Percentiles rank a stretch among this genome's conserved stretches.
Conservation (phyloP, 257 asterid species). For the Marsdenia floribunda region DNA sequence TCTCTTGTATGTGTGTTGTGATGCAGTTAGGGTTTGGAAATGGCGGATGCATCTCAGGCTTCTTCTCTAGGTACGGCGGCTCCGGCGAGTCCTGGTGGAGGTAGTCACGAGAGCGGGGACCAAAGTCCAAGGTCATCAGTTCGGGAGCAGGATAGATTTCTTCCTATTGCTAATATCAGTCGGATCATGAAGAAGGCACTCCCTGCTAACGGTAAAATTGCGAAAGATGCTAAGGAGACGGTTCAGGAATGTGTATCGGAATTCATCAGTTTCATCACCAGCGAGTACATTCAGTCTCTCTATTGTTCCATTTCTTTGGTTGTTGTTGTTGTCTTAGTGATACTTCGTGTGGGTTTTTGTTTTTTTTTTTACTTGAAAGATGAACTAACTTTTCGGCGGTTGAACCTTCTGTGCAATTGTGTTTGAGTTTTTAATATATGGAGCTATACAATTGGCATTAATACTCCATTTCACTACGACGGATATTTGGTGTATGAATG, state of each 20-base stretch:
- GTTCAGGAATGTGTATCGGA: constrained; percentile 87
- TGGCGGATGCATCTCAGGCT: constrained; percentile 56
- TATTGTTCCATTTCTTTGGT: neutral
- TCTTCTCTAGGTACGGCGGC: constrained; percentile 33
- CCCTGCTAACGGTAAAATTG: constrained; percentile 73
- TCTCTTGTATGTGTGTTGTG: neutral
- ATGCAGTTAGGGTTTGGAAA: constrained; percentile 26
- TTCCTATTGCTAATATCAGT: constrained; percentile 75
- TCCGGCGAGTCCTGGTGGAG: constrained; percentile 62
- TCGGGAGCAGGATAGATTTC: constrained; percentile 73
- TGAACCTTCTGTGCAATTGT: too few species aligned
- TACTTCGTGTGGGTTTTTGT: neutral
- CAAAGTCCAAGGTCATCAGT: constrained; percentile 67
- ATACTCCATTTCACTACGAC: neutral
- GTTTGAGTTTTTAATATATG: too few species aligned
- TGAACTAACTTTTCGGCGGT: too few species aligned
- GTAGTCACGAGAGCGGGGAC: constrained; percentile 71
- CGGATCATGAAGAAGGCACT: constrained; percentile 84
- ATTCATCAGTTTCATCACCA: constrained; percentile 79
- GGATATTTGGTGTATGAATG: neutral
- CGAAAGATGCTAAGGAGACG: constrained; percentile 82
- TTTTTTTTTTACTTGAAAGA: too few species aligned
- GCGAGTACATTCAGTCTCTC: constrained; percentile 49
- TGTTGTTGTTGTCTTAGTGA: neutral
- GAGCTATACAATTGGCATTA: neutral